Conservation (phyloP, 2,329 filamentous ascomycete genomes). For the Trichoderma sp. region DNA sequence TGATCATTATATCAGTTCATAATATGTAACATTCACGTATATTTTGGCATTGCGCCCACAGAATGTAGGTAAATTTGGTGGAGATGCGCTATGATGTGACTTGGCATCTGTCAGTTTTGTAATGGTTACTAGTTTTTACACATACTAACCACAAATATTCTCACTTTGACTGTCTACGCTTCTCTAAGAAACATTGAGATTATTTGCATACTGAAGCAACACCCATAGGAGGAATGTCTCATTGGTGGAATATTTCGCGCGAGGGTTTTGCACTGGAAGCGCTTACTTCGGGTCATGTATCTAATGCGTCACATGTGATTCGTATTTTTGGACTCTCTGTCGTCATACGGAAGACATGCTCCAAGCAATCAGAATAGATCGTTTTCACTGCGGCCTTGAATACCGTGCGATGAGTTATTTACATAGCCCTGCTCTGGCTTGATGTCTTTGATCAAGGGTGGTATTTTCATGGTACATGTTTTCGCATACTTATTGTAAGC, state of each 20-base stretch:
- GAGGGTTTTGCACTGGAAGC: background rate
- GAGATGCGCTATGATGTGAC: background rate
- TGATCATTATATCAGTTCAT: background rate
- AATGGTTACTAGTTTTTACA: background rate
- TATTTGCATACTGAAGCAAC: background rate
- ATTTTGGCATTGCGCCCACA: background rate
- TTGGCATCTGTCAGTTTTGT: background rate
- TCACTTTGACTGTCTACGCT: background rate
- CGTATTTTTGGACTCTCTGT: background rate
- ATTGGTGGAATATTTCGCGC: background rate
- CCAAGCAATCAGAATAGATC: background rate
- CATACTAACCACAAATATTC: background rate
- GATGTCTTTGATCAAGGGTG: too few species aligned
- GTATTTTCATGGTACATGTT: too few species aligned
- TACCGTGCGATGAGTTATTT: too few species aligned
- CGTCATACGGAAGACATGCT: background rate
- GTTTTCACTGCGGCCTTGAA: too few species aligned
- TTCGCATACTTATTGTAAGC: too few species aligned
- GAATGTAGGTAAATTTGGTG: background rate
- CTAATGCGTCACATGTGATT: background rate
- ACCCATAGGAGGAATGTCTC: background rate
- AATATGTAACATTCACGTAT: background rate
- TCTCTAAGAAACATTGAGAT: background rate
- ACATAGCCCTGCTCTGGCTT: too few species aligned
- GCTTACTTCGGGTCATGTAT: background rate